These are phyloP conservation scores for Pseudogymnoascus sp. DNA, from an alignment of 2,329 filamentous ascomycete species.

Conservation along the genomic window DNA sequence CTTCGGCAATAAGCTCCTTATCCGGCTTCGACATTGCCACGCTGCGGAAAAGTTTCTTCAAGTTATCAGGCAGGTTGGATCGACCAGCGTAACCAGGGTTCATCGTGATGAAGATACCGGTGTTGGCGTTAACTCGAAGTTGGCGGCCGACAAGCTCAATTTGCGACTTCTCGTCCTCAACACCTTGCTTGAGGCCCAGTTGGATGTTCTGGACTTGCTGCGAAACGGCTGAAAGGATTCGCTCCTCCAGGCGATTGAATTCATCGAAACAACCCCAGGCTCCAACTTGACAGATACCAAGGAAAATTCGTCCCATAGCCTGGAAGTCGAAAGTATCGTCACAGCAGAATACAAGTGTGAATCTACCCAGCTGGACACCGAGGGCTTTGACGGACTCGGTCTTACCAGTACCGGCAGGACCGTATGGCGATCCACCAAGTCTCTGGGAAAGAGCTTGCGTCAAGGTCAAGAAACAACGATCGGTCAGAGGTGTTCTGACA, in stretches of 20 bases:
- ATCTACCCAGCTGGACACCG: conserved; percentile 90
- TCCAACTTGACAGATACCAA: conserved; percentile 97
- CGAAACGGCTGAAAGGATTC: conserved; percentile 94
- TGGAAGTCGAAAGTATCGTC: conserved; percentile 99
- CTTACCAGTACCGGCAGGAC: conserved; percentile 95
- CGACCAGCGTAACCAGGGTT: conserved; percentile 97
- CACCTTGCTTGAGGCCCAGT: conserved; percentile 79
- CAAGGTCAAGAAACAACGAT: conserved; percentile 95
- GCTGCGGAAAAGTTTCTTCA: conserved; percentile 99
- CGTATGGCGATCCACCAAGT: conserved; percentile 93
- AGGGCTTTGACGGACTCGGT: conserved; percentile 98
- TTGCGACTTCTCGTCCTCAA: conserved; percentile 71
- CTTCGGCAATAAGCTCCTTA: conserved; percentile 98
- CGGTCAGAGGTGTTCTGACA: conserved; percentile 91
- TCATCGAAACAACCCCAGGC: conserved; percentile 99
- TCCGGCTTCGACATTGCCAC: conserved; percentile 99
- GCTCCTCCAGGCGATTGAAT: conserved; percentile 97
- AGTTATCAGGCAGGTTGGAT: conserved; percentile 94
- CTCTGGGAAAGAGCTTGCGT: conserved; percentile 93
- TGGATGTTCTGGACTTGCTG: conserved; percentile 99
- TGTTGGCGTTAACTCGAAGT: conserved; percentile 81
- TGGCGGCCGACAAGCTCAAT: conserved; percentile 93
- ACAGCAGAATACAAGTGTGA: conserved; percentile 98
- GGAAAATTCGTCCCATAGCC: conserved; percentile 98
- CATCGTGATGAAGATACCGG: conserved; percentile 99